Evolutionary conservation across 176 grass and related monocot genomes (phyloP), one percentile per base, ranked within the genome.

Genomic region (Tillandsia leiboldiana): DNA sequence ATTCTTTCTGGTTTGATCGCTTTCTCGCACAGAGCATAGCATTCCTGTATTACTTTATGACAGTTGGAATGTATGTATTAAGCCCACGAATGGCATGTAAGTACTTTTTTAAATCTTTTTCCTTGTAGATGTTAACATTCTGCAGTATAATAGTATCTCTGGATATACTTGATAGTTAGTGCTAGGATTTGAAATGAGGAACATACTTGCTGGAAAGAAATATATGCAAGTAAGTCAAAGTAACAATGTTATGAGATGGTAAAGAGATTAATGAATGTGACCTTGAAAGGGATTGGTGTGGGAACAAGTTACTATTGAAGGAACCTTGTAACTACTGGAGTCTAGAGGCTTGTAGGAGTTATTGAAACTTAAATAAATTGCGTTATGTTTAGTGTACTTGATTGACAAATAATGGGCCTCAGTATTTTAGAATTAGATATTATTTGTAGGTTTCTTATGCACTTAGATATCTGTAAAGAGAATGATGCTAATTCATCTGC

Each of bases 41-140:
- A 56, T 79, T 99, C 1, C 80, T 99, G 52, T 99, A 99, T 81
- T 99, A 99, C 73, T 99, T 99, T 58, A 78, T 93, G 75, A 82
- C 82, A 68, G 94, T 99, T 80, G 87, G 1, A 1, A 93, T 99
- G 94, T 99, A 99, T 77, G 86, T 87, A 72, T 2, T 99, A 48
- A 99, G 94, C 78, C 94, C 93, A 20, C 78, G 93, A 87, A 97
- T 97, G 93, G 89, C 93, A 79, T 97, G 93, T 97, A 80, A 78
- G 89, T 76, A 24, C 10, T 27, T 12, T 49, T 68, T 73, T 76
- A 29, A 29, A 29, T 29, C 7, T 42, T 42, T 42, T 42, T 42
- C 33, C 33, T 42, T 6, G 4, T 42, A 42, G 33, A 42, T 42
- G 33, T 42, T 42, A 42, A 42, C 33, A 12, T 2, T 71, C 53